Evolutionary conservation across 2,329 filamentous ascomycete genomes (phyloP), one percentile per base, ranked within the genome.

Genomic region (Zymoseptoria crescenta): DNA sequence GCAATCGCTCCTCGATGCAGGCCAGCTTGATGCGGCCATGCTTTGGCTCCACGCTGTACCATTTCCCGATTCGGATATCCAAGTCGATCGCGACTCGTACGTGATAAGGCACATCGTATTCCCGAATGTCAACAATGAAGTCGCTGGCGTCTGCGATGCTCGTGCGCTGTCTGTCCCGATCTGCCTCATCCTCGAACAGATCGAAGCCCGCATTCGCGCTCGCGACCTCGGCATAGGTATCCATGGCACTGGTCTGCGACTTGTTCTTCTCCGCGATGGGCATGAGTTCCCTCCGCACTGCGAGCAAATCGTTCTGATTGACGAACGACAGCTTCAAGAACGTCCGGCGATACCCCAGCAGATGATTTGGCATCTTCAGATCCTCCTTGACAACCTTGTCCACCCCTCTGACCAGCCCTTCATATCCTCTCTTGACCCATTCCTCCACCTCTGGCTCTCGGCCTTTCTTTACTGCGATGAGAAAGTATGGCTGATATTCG

Each of bases 101-200:
- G 80, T 99, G 94, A 80, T 99, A 99, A 65, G 94, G 95, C 70
- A 99, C 95, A 76, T 99, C 94, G 76, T 96, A 99, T 80, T 99
- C 94, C 81, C 94, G 87, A 74, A 99, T 96, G 82, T 99, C 95
- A 77, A 96, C 84, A 81, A 99, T 91, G 75, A 87, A 96, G 81
- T 97, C 93, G 81, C 91, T 96, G 60, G 93, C 91, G 75, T 97
- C 92, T 67, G 87, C 81, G 77, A 91, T 87, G 49, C 64, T 66
- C 79, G 87, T 91, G 78, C 81, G 80, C 82, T 87, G 86, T 86
- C 82, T 84, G 74, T 94, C 88, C 74, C 91, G 83, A 76, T 87
- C 84, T 83, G 89, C 83, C 82, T 93, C 89, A 73, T 89, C 85
- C 74, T 97, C 93, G 84, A 96, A 97, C 71, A 97, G 87, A 78